Percentiles rank a stretch among this genome's conserved stretches.
Evolutionary conservation across 371 early-diverging fungal species (phyloP).

Genomic region (Smittium culicis): DNA sequence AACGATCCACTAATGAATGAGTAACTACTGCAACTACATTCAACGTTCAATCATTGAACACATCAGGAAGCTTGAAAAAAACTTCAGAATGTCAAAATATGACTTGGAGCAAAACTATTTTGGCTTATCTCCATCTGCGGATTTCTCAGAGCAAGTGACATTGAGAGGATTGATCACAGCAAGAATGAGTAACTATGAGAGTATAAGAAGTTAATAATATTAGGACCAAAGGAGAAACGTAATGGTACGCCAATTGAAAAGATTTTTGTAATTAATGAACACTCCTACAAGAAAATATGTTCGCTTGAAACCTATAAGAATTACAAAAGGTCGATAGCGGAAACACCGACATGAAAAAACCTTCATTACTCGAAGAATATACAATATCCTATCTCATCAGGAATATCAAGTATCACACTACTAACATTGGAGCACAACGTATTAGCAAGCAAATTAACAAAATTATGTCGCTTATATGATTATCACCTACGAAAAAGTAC

Average conservation of each 20-base stretch:
- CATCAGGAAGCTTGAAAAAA: not conserved
- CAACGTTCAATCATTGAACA: slow-evolving; percentile 8
- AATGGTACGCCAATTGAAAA: slow-evolving; percentile 11
- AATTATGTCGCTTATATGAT: slow-evolving; percentile 2
- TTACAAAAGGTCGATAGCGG: slow-evolving; percentile 13
- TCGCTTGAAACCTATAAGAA: slow-evolving; percentile 10
- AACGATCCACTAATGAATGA: not conserved
- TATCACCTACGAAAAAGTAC: slow-evolving; percentile 7
- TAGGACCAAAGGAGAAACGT: slow-evolving; percentile 14
- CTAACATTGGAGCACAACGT: slow-evolving; percentile 9
- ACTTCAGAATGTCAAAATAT: slow-evolving; percentile 9
- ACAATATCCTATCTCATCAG: slow-evolving; percentile 7
- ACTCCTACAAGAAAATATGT: slow-evolving; percentile 10
- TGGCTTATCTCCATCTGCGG: slow-evolving; percentile 16
- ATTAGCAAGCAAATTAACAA: slow-evolving; percentile 4
- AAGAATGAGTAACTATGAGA: slow-evolving; percentile 2
- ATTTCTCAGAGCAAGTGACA: slow-evolving; percentile 24
- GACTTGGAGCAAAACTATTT: not conserved
- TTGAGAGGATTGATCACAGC: slow-evolving; percentile 16
- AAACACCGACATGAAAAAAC: not conserved
- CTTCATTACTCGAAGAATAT: slow-evolving; percentile 4
- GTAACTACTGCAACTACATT: not conserved
- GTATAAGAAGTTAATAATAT: not conserved
- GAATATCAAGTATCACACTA: slow-evolving; percentile 3
- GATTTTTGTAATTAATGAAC: not conserved